Evolutionary conservation across 257 asterid species (phyloP).

Genomic region (Petunia secreta): DNA sequence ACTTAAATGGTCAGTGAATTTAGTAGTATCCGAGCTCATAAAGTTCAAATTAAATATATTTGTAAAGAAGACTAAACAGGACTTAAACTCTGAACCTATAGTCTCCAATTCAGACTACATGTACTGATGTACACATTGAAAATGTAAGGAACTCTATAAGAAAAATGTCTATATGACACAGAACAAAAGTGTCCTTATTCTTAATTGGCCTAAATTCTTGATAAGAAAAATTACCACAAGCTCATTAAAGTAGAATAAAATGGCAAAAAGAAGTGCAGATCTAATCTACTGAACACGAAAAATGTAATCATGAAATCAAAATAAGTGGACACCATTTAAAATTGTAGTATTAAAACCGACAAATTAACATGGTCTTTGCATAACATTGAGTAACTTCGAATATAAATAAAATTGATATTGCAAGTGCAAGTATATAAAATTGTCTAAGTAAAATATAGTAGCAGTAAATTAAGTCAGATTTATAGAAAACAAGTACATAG

Average conservation of each 20-base stretch:
- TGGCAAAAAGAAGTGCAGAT: neutral
- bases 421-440: too few relatives aligned
- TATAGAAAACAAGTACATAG: neutral
- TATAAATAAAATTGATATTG: too few relatives aligned
- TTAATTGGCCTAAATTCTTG: neutral
- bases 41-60: neutral
- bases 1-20: too few relatives aligned
- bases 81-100: neutral
- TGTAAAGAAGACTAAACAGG: neutral
- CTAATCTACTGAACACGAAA: too few relatives aligned
- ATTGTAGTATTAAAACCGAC: neutral
- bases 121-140: too few relatives aligned
- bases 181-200: neutral
- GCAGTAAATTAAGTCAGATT: neutral
- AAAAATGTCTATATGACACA: neutral
- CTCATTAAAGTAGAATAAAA: neutral
- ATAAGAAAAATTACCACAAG: neutral
- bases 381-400: neutral
- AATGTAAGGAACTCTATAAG: too few relatives aligned
- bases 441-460: too few relatives aligned
- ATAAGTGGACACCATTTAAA: neutral
- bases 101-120: neutral
- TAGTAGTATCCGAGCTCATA: too few relatives aligned
- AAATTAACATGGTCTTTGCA: neutral
- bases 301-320: too few relatives aligned